Base-by-base conservation (phyloP, 1,139 yeast genomes). In the Trichomonascaceae sp. region DNA sequence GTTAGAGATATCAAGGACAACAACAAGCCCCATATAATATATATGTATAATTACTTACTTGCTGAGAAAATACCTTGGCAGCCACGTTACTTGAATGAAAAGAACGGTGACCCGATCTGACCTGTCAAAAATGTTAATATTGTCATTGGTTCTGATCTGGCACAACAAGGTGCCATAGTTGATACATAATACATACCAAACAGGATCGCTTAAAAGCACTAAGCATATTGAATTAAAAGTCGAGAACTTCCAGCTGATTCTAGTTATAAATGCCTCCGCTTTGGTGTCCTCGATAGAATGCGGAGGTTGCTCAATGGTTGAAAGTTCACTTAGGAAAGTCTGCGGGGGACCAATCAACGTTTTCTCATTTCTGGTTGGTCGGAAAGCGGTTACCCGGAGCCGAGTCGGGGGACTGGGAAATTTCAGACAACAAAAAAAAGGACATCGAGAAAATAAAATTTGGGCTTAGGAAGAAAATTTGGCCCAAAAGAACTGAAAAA, bases 71-170 rank as follows among this genome's bases (percentile, higher is more conserved):
- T 20, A 66, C 64, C 59, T 63, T 61, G 51, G 57, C 55, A 24
- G 57, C 65, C 38, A 59, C 43, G 38, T 63, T 58, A 7, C 69
- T 59, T 30, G 61, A 50, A 55, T 66, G 69, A 61, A 66, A 66
- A 36, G 63, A 57, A 49, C 67, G 49, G n/a, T 24, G 39, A n/a
- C 50, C 38, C 6, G 50, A 10, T n/a, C 17, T 48, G 45, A 39
- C 41, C 50, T 48, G 22, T 39, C n/a, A n/a, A n/a, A 38, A 48
- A 22, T 22, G 39, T 48, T 15, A 27, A 19, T 24, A 24, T 18
- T 15, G 10, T 6, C 20, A 15, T 22, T n/a, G n/a, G n/a, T n/a
- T 22, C 24, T 22, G 24, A 22, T 22, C 24, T 22, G 24, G 24
- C 6, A 22, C 6, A 22, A 22, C 24, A 22, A 22, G 3, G 24